Base-by-base conservation (phyloP, 2,329 filamentous ascomycete genomes). In the Bipolaris victoriae region DNA sequence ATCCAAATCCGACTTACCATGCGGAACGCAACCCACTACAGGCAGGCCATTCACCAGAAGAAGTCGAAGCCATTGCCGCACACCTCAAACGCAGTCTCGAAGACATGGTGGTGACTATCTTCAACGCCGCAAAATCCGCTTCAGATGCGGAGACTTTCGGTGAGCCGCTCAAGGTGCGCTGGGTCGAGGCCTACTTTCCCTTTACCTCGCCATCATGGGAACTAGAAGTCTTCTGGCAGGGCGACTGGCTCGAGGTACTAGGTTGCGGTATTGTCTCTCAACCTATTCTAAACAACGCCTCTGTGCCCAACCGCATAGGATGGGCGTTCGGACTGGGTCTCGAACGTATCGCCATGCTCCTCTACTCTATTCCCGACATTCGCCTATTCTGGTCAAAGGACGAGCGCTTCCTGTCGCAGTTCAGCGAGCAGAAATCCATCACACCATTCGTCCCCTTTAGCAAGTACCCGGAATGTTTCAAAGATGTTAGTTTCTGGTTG, bases 151-250 rank as follows among this genome's bases (percentile, higher is more conserved):
- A 81, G 5, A 69, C 41, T 24, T 24, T 58, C 9, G 49, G 65
- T 48, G 90, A 96, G 70, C 91, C 92, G 4, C 81, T 98, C 37
- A 88, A 87, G 66, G 88, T 97, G 69, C 87, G 95, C 64, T 99
- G 95, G 95, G 88, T 98, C 7, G 94, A 97, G 76, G 92, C 95
- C 1, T 98, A 95, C 78, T 99, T 99, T 79, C 95, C 95, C 37
- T 98, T 98, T 75, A 99, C 95, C 0, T 93, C 89, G 56, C 95
- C 95, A 0, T 95, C 90, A 6, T 99, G 92, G 90, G 95, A 99
- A 76, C 84, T 99, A 22, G 95, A 99, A 74, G 92, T 99, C 9
- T 93, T 91, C 81, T 97, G 94, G 85, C 88, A 90, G 65, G 93
- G 91, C 29, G 90, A 96, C 74, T 99, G 95, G 95, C 87, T 99